Base-by-base conservation (phyloP, 1,139 yeast species). In the Candida tetrigidarum region DNA sequence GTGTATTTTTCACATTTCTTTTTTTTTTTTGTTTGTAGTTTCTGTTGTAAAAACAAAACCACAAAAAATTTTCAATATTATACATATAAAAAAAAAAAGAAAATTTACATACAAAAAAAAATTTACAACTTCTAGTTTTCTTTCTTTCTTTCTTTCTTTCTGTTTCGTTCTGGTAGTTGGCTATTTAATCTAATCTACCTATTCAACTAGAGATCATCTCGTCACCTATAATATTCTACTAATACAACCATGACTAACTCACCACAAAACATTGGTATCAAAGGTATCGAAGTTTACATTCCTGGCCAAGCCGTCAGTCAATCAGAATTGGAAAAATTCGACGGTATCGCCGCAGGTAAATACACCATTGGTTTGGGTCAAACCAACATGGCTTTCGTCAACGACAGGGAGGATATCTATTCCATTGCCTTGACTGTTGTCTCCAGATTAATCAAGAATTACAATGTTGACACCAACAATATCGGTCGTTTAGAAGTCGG, bases 351-450 rank as follows among this genome's bases (percentile, higher is more conserved):
- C 22, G 77, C 88, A 48, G 99, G 99, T 48, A 95, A 95, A 69
- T 93, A 91, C 80, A 95, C 99, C 65, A 92, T 95, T 67, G 99
- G 99, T 41, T 80, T 95, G 51, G 99, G 99, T 53, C 99, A 93
- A 75, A 93, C 97, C 60, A 91, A 91, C 70, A 95, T 95, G 99
- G 82, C 96, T 20, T 93, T 90, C 61, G 98, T 93, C 56, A 88
- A 92, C 64, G 99, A 93, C 73, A 83, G 97, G 66, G 98, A 95
- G 72, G 99, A 95, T 63, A 91, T 91, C 59, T 92, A 92, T 75
- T 93, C 99, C 35, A 77, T 95, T 77, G 76, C 90, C 29, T 77
- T 93, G 65, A 93, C 99, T 9, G 97, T 80, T 27, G 78, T 87
- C 51, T 82, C 87, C 50, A 82, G 81, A 52, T 80, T 95, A 63